Percentiles rank a stretch among this genome's conserved stretches.
These are phyloP conservation scores for Purpureocillium lavendulum DNA, from an alignment of 2,329 filamentous ascomycete species.

Conservation along the genomic window DNA sequence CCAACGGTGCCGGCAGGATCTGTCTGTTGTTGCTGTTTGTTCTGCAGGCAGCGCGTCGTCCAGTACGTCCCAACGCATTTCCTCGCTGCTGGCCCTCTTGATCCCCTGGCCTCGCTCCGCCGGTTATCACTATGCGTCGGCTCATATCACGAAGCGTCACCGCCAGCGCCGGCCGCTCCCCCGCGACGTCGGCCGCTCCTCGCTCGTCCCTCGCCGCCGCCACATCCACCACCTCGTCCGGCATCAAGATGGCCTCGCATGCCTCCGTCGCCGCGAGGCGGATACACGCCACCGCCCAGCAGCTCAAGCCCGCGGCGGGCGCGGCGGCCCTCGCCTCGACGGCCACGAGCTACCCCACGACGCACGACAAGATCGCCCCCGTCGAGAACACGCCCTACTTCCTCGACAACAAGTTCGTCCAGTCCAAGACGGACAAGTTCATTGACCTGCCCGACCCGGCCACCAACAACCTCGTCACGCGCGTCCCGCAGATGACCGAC, in stretches of 20 bases:
- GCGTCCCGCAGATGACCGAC: slow-evolving; percentile 74
- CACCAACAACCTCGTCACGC: slow-evolving; percentile 77
- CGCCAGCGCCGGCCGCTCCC: slow-evolving; percentile 24
- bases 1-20: no score
- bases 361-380: slow-evolving; percentile 60
- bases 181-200: slow-evolving; percentile 15
- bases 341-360: slow-evolving; percentile 56
- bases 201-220: slow-evolving; percentile 17
- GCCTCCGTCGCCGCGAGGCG: slow-evolving; percentile 37
- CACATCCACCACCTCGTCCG: slow-evolving; percentile 2
- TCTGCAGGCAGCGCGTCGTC: no score
- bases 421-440: slow-evolving; percentile 60
- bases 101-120: background rate
- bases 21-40: no score
- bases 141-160: slow-evolving; percentile 31
- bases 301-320: slow-evolving; percentile 44
- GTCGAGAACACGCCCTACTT: slow-evolving; percentile 72
- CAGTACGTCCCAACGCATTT: slow-evolving; percentile 2
- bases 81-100: no score
- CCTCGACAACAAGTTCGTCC: slow-evolving; percentile 69
- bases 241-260: slow-evolving; percentile 22
- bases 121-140: slow-evolving; percentile 33
- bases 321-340: slow-evolving; percentile 41
- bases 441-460: slow-evolving; percentile 77
- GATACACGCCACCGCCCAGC: slow-evolving; percentile 48